Conservation (phyloP, 2,329 filamentous ascomycete genomes). For the Calonectria multiphialidica region DNA sequence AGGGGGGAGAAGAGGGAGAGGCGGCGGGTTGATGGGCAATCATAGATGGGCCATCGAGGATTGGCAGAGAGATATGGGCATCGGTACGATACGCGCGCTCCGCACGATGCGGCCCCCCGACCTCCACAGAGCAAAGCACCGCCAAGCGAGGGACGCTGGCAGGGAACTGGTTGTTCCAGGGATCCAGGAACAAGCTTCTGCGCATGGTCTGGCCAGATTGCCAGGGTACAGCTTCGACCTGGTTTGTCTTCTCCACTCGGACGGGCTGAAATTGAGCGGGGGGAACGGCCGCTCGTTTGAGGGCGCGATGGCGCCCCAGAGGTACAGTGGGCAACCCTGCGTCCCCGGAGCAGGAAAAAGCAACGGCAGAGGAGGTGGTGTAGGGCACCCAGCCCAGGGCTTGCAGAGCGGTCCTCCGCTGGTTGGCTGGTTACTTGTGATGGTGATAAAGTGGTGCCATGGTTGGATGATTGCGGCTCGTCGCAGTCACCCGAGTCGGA, state of each 20-base stretch:
- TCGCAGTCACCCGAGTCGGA: neutral
- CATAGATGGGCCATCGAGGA: neutral
- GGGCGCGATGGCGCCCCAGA: constrained; percentile 31
- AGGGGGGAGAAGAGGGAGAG: neutral
- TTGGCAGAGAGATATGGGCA: neutral
- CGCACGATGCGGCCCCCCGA: neutral
- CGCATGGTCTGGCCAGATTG: neutral
- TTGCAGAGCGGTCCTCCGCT: neutral
- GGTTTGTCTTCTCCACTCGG: constrained; percentile 32
- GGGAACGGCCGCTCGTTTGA: constrained; percentile 44
- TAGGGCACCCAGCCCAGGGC: neutral
- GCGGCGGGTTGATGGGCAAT: neutral
- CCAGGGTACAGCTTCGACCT: constrained; percentile 14
- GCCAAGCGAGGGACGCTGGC: neutral
- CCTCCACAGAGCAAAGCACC: neutral
- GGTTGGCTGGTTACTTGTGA: neutral
- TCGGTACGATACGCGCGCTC: constrained; percentile 1
- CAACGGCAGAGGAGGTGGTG: neutral
- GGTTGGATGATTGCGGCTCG: neutral
- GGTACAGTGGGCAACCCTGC: constrained; percentile 7
- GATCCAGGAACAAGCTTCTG: constrained; percentile 20
- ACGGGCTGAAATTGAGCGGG: constrained; percentile 37
- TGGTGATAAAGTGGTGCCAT: constrained; percentile 5
- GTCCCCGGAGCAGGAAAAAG: constrained; percentile 2
- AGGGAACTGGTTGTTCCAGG: constrained; percentile 9